Conservation (phyloP, 306 rosid genomes). For the Quercus dentata region DNA sequence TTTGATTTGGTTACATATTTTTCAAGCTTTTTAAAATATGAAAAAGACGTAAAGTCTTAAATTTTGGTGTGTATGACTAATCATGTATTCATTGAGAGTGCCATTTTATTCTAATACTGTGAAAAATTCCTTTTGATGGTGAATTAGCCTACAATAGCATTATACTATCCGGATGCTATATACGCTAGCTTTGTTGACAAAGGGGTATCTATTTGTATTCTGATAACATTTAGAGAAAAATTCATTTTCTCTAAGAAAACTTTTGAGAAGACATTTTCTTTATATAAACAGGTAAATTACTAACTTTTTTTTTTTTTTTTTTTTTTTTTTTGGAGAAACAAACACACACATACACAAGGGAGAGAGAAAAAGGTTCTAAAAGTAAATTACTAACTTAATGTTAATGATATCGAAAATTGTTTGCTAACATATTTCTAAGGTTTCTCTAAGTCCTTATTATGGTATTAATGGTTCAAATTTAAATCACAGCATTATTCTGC, state of each 20-base stretch:
- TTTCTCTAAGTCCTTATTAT: too few species aligned
- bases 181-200: conserved; percentile 44
- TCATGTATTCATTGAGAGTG: conserved; percentile 34
- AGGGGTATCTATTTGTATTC: conserved; percentile 27
- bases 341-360: too few species aligned
- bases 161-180: conserved; percentile 27
- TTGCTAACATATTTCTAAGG: not conserved
- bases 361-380: too few species aligned
- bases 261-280: conserved; percentile 9
- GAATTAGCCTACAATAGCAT: conserved; percentile 30
- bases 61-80: conserved; percentile 28
- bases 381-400: conserved; percentile 1
- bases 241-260: conserved; percentile 5
- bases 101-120: conserved; percentile 33
- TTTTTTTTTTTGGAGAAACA: too few species aligned
- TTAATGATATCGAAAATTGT: not conserved
- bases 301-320: not conserved
- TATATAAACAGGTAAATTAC: not conserved
- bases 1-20: conserved; percentile 27
- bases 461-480: too few species aligned
- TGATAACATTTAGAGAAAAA: conserved; percentile 11
- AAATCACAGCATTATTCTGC: too few species aligned
- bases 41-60: conserved; percentile 62
- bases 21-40: conserved; percentile 25
- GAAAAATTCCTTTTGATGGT: conserved; percentile 36